A percentile compares a stretch with the other conserved stretches of the same genome.
Conservation (phyloP, 768 basidiomycete genomes). For the Amanita thiersii region DNA sequence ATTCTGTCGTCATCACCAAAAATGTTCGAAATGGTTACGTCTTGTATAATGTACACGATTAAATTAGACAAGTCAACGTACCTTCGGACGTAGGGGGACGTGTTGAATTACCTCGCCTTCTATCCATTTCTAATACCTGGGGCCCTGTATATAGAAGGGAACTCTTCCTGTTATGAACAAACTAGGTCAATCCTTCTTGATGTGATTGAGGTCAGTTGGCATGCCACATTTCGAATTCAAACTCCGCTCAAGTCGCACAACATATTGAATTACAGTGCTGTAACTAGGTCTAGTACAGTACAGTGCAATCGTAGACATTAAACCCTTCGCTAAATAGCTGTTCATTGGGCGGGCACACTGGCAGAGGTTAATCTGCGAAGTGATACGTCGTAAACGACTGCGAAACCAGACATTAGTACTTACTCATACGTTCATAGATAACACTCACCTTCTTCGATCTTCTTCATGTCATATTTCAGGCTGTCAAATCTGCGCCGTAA, state of each 20-base stretch:
- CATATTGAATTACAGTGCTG: constrained; percentile 2
- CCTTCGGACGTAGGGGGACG: constrained; percentile 77
- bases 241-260: constrained; percentile 6
- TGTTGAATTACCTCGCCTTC: constrained; percentile 49
- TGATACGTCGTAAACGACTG: constrained; percentile 84
- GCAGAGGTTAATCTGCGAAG: constrained; percentile 45
- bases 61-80: constrained; percentile 18
- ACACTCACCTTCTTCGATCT: constrained; percentile 73
- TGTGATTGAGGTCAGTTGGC: constrained; percentile 9
- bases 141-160: neutral
- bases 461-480: constrained; percentile 82
- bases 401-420: neutral
- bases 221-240: constrained; percentile 10
- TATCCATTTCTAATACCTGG: constrained; percentile 40
- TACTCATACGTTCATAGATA: neutral
- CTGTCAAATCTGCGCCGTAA: constrained; percentile 73
- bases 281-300: neutral
- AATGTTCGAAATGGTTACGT: constrained; percentile 9
- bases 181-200: constrained; percentile 10
- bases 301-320: neutral
- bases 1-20: constrained; percentile 37
- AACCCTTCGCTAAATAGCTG: neutral
- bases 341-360: neutral
- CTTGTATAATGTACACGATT: neutral
- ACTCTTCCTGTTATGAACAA: constrained; percentile 10